These are phyloP conservation scores for Sclerospora graminicola DNA, from an alignment of 352 stramenopile genomes.

Conservation along the genomic window DNA sequence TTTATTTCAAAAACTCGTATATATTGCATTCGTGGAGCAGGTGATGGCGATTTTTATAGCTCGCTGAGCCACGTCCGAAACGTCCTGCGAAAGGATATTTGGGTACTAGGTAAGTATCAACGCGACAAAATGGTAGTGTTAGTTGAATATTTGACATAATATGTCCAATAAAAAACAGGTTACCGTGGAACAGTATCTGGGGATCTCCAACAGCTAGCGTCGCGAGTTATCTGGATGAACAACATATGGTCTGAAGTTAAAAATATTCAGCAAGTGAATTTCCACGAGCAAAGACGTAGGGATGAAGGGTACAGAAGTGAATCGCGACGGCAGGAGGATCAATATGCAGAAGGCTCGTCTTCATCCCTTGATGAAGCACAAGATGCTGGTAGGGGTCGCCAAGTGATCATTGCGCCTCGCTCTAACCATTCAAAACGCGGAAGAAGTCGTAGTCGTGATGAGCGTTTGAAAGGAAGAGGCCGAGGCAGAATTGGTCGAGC, in stretches of 20 bases:
- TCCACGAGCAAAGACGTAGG: slow-evolving; percentile 6
- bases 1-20: background rate
- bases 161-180: too few species aligned
- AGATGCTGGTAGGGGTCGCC: slow-evolving; percentile 16
- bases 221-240: slow-evolving; percentile 64
- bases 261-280: slow-evolving; percentile 1
- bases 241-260: slow-evolving; percentile 53
- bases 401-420: slow-evolving; percentile 20
- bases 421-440: slow-evolving; percentile 4
- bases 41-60: slow-evolving; percentile 82
- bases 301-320: slow-evolving; percentile 8
- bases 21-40: slow-evolving; percentile 19
- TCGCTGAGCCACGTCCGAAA: slow-evolving; percentile 76
- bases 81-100: slow-evolving; percentile 74
- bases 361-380: slow-evolving; percentile 5
- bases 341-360: slow-evolving; percentile 7
- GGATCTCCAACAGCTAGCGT: slow-evolving; percentile 68
- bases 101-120: slow-evolving; percentile 61
- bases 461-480: slow-evolving; percentile 11
- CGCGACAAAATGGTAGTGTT: background rate
- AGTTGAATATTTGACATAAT: too few species aligned
- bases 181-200: slow-evolving; percentile 64
- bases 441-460: slow-evolving; percentile 10
- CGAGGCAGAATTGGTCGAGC: slow-evolving; percentile 10
- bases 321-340: slow-evolving; percentile 18